Base-by-base conservation (phyloP, 2,329 filamentous ascomycete genomes). In the Aspergillus amoenus region DNA sequence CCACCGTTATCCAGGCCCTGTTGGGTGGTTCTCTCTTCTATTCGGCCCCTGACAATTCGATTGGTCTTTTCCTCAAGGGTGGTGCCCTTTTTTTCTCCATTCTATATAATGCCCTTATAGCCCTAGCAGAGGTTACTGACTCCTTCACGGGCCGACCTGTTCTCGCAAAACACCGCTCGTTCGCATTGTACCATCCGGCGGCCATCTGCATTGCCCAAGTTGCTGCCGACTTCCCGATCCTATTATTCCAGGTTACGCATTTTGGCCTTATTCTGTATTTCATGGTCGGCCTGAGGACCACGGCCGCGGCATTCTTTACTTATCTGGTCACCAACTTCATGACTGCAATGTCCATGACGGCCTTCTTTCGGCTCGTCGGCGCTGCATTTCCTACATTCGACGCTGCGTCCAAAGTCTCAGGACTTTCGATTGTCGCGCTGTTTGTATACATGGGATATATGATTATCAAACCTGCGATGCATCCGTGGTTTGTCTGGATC, bases 11-110 rank as follows among this genome's bases (percentile, higher is more conserved):
- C 0, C 83, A 87, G 64, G 85, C 86, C 0, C 71, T 89, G 3
- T 82, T 89, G 42, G 78, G 81, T 2, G 86, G 86, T 7, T 88
- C 85, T 4, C 89, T 89, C 72, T 89, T 89, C 71, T 79, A 86
- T 15, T 2, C 32, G 47, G 81, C 24, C 85, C 0, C 79, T 84
- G 0, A 72, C n/a, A 83, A 79, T 42, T 82, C 84, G 7, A 3
- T 1, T 11, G 86, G 86, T 2, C 71, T 89, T 1, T 89, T 88
- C 68, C 68, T 82, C 61, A 87, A 88, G 63, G 78, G 80, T 0
- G 87, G 86, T 45, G 80, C 85, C 0, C 72, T 87, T 6, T 89
- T 89, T 76, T 81, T 88, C 45, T 75, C 85, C 1, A 73, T 88
- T 0, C 72, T 89, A 0, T 85, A 82, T 68, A 85, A 87, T 63